Conservation (phyloP, 768 basidiomycete genomes). For the Mycena albidolilacea region DNA sequence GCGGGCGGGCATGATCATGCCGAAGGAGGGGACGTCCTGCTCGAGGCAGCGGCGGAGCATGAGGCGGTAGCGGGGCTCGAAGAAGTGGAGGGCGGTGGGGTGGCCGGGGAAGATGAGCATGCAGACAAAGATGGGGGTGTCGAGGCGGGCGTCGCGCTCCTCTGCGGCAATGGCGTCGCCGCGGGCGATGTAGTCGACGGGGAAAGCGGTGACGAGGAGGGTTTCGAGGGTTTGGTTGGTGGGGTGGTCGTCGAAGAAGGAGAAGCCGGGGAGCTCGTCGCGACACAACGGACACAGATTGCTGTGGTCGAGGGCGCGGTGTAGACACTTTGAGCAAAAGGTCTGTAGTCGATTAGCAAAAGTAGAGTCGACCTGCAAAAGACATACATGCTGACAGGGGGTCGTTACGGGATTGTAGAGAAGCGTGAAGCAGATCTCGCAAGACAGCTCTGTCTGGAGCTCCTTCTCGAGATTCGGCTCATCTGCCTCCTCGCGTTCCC, state of each 20-base stretch:
- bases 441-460: conserved; percentile 79
- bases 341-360: conserved; percentile 65
- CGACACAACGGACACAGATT: conserved; percentile 90
- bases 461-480: conserved; percentile 69
- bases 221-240: conserved; percentile 79
- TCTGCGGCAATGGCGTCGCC: conserved; percentile 77
- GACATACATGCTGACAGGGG: conserved; percentile 91
- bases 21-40: conserved; percentile 82
- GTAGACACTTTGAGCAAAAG: conserved; percentile 91
- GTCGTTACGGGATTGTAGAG: conserved; percentile 92
- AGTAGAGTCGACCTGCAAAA: conserved; percentile 38
- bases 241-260: conserved; percentile 87
- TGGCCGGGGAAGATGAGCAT: conserved; percentile 93
- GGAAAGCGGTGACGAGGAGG: conserved; percentile 81
- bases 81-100: conserved; percentile 92
- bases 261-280: conserved; percentile 78
- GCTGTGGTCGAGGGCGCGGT: conserved; percentile 91
- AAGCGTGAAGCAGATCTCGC: conserved; percentile 92
- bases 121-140: conserved; percentile 93
- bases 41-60: conserved; percentile 98
- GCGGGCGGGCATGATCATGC: conserved; percentile 88
- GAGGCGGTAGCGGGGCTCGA: conserved; percentile 94
- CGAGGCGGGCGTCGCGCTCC: conserved; percentile 82
- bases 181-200: conserved; percentile 73
- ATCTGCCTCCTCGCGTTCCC: conserved; percentile 28